A percentile compares a stretch with the other conserved stretches of the same genome.
These are phyloP conservation scores for Fusarium miscanthi DNA, from an alignment of 2,329 filamentous ascomycete species.

Conservation along the genomic window DNA sequence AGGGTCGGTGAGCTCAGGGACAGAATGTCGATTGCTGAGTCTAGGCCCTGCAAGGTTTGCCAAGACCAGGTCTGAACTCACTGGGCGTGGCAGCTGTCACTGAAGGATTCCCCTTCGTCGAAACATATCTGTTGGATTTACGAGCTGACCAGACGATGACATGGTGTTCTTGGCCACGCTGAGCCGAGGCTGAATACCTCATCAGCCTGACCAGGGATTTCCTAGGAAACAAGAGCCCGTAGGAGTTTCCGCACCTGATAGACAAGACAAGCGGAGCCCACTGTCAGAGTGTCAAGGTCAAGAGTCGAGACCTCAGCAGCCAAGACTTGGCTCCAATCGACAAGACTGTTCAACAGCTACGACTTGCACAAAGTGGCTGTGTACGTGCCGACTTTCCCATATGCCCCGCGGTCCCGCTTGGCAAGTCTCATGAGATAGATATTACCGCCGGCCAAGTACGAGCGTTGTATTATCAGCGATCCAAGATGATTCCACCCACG, in stretches of 20 bases:
- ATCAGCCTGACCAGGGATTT: neutral
- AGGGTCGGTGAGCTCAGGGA: constrained; percentile 33
- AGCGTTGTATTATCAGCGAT: constrained; percentile 12
- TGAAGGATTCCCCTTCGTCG: constrained; percentile 32
- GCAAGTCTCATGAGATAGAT: constrained; percentile 31
- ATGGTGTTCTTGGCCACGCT: constrained; percentile 21
- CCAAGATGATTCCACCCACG: constrained; percentile 6
- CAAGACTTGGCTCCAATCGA: constrained; percentile 45
- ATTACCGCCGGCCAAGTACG: constrained; percentile 22
- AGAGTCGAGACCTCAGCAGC: constrained; percentile 44
- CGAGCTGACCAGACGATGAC: constrained; percentile 14
- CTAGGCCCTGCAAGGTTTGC: constrained; percentile 27
- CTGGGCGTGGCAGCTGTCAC: constrained; percentile 27
- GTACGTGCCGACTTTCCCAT: constrained; percentile 42
- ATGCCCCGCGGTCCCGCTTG: constrained; percentile 38
- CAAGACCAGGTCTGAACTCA: constrained; percentile 23
- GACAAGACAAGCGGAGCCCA: constrained; percentile 33
- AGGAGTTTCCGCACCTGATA: constrained; percentile 6
- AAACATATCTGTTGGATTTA: constrained; percentile 11
- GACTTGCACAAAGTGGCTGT: constrained; percentile 28
- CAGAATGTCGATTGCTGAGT: constrained; percentile 16
- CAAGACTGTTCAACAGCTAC: constrained; percentile 22
- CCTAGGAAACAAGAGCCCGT: neutral
- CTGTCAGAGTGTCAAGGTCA: constrained; percentile 20
- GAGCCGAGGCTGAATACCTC: neutral